These are phyloP conservation scores for Ophiostoma montium DNA, from an alignment of 2,329 filamentous ascomycete genomes.

Conservation along the genomic window DNA sequence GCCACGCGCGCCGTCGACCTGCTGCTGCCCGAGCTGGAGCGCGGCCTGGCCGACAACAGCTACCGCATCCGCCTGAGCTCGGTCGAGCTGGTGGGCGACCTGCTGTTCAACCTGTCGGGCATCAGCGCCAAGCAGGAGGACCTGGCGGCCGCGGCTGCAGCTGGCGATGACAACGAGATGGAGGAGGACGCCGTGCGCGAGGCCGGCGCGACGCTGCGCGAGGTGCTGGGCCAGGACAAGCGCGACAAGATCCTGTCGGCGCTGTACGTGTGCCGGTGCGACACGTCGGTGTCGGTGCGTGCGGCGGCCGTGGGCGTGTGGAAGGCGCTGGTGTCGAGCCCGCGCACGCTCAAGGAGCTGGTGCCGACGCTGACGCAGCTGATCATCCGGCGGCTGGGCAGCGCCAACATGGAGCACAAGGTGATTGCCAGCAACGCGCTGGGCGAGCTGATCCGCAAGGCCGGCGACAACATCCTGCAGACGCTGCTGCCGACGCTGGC, in stretches of 20 bases:
- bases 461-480: constrained; percentile 82
- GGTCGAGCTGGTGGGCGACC: constrained; percentile 89
- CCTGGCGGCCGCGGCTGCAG: constrained; percentile 32
- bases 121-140: constrained; percentile 52
- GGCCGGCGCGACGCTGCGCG: constrained; percentile 82
- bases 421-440: constrained; percentile 95
- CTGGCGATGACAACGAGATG: constrained; percentile 52
- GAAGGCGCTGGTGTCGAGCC: constrained; percentile 91
- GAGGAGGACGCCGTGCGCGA: constrained; percentile 65
- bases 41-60: constrained; percentile 91
- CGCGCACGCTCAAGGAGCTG: constrained; percentile 84
- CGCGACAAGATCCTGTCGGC: constrained; percentile 96
- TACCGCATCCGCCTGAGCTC: constrained; percentile 97
- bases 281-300: constrained; percentile 84
- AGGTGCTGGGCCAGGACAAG: constrained; percentile 89
- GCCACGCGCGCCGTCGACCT: constrained; percentile 89
- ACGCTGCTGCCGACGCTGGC: constrained; percentile 83
- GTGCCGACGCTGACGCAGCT: constrained; percentile 90
- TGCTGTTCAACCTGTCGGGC: constrained; percentile 94
- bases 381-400: constrained; percentile 84
- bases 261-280: constrained; percentile 91
- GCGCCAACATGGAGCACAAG: constrained; percentile 96
- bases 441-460: constrained; percentile 91
- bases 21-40: constrained; percentile 83
- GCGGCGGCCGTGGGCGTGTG: constrained; percentile 83